A percentile compares a stretch with the other conserved stretches of the same genome.
These are phyloP conservation scores for Leishmania turanica DNA, from an alignment of 208 protist genomes.

Conservation along the genomic window DNA sequence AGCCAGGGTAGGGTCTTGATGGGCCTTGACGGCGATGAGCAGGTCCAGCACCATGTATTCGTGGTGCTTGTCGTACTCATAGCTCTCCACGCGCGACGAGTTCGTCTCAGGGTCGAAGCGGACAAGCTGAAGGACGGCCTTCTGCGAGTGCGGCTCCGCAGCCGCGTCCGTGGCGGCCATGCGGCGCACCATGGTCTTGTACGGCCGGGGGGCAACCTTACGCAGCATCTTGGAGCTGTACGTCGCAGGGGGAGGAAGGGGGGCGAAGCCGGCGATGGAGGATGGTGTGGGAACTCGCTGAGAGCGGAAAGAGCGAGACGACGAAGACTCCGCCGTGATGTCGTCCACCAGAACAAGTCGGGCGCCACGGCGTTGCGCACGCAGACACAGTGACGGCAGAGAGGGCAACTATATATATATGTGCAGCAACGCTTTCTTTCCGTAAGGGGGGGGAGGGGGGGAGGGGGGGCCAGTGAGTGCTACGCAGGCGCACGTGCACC, in stretches of 20 bases:
- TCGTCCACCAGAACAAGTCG: neutral
- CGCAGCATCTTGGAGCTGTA: conserved; percentile 56
- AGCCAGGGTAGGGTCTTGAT: conserved; percentile 91
- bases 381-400: neutral
- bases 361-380: neutral
- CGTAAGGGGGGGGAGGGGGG: neutral
- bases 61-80: conserved; percentile 91
- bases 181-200: conserved; percentile 85
- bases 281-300: neutral
- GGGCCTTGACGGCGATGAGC: conserved; percentile 90
- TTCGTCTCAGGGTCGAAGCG: conserved; percentile 90
- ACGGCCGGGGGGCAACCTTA: conserved; percentile 62
- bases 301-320: neutral
- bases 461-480: neutral
- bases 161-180: conserved; percentile 58
- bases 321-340: neutral
- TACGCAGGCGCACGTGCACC: neutral
- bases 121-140: conserved; percentile 84
- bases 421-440: neutral
- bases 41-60: conserved; percentile 94
- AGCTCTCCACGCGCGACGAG: conserved; percentile 85
- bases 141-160: conserved; percentile 30
- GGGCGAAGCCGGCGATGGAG: neutral
- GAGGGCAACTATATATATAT: neutral
- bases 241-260: neutral